Conservation (phyloP, 331 rosid genomes). For the Ulmus americana region DNA sequence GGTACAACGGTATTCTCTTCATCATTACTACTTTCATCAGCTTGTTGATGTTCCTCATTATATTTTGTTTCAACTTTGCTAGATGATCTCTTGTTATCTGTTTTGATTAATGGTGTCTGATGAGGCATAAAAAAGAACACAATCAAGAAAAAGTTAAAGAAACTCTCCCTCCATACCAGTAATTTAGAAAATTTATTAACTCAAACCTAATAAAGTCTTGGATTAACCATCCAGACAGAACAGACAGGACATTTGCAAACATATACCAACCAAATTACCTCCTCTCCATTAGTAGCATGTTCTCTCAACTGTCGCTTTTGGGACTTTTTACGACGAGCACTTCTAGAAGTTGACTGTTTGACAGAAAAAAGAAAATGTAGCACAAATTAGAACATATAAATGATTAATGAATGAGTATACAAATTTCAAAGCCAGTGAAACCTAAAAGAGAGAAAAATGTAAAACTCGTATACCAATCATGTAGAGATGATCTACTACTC, state of each 20-base stretch:
- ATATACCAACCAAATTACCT: background rate
- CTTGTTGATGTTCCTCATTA: conserved; percentile 33
- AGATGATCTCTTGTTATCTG: conserved; percentile 36
- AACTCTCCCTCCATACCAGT: background rate
- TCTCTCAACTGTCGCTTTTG: no score
- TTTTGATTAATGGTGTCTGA: conserved; percentile 30
- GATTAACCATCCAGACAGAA: conserved; percentile 1
- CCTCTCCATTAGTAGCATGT: no score
- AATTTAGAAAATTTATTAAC: conserved; percentile 2
- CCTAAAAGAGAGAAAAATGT: no score
- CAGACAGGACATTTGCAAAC: background rate
- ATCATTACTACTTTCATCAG: conserved; percentile 36
- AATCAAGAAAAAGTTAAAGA: background rate
- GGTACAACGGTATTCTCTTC: conserved; percentile 69
- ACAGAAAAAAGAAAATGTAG: no score
- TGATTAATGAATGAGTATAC: no score
- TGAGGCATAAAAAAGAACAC: conserved; percentile 37
- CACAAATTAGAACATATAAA: no score
- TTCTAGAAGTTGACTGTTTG: no score
- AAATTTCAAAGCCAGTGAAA: no score
- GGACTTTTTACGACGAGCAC: no score
- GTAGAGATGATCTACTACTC: no score
- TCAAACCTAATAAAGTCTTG: background rate
- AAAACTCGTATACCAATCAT: no score
- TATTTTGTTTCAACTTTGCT: conserved; percentile 21